Evolutionary conservation across 805 yeast genomes (phyloP), one percentile per base, ranked within the genome.

Genomic region (Myxozyma vanderwaltii): DNA sequence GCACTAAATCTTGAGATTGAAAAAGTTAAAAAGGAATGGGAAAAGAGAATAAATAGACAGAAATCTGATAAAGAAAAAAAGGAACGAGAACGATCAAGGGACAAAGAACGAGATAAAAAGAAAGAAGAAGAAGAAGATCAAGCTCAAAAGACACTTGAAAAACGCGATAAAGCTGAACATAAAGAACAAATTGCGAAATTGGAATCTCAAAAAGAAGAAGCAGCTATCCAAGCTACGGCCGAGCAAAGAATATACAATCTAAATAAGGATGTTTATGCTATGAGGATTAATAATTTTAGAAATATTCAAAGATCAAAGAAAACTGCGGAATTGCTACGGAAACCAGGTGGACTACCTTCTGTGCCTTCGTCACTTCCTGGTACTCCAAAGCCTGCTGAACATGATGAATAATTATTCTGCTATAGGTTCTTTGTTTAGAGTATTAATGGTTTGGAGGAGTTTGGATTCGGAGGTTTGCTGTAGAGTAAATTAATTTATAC

Each of bases 171-270:
- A 66, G 73, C 50, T 67, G 67, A 46, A 54, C 61, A 23, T 67
- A 65, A 2, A 61, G 67, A 58, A 8, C 58, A 51, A 43, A 27
- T 54, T 41, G 33, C 38, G 26, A 54, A 56, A 27, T 48, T 58
- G 3, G 64, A 65, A 54, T 27, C 54, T 35, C 39, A 57, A 43
- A 66, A 45, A 38, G 54, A 56, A 15, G 59, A 58, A 12, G 65
- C 54, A 4, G 38, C 35, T 8, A 35, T 48, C 40, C 39, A 21
- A n/a, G 66, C 65, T 2, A 51, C 48, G 27, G 52, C 44, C 19
- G 65, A 72, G 59, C 79, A 80, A 61, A 76, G 81, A 63, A 65
- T 70, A 21, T 81, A 68, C 67, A 69, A 62, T 6, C 72, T 82
- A 52, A 69, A 80, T 66, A 71, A 70, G 44, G 77, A 74, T 56